Percentiles rank a stretch among this genome's conserved stretches.
phyloP scores from a whole-genome alignment of 2,329 filamentous ascomycete species.

The Verticillium albo-atrum region DNA sequence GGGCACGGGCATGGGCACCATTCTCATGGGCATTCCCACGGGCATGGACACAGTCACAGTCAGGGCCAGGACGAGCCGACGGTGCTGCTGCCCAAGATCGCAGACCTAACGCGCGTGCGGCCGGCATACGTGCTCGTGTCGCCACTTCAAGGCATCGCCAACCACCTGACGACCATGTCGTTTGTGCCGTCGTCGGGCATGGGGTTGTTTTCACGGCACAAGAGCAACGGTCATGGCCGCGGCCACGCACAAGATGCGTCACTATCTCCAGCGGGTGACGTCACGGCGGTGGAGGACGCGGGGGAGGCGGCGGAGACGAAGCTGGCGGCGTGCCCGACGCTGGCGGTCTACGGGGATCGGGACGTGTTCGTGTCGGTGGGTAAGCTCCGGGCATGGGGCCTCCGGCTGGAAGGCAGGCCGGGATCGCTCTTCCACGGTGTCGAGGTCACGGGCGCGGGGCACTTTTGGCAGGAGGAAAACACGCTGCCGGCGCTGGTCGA shows the following conservation, averaged over 20 bases:
- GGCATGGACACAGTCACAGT: background rate
- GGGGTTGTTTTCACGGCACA: conserved; percentile 15
- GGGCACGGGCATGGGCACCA: background rate
- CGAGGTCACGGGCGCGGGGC: conserved; percentile 51
- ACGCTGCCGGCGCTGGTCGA: conserved; percentile 32
- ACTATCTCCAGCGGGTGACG: conserved; percentile 4
- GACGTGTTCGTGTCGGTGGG: conserved; percentile 68
- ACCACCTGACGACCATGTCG: conserved; percentile 59
- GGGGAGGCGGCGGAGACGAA: conserved; percentile 43
- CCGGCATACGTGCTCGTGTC: conserved; percentile 63
- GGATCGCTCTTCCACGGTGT: conserved; percentile 41
- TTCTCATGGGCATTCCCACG: background rate
- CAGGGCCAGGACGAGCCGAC: conserved; percentile 11
- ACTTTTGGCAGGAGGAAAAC: conserved; percentile 59
- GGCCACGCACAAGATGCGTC: background rate
- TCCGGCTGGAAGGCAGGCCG: conserved; percentile 38
- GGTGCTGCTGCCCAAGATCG: conserved; percentile 22
- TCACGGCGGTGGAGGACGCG: conserved; percentile 13
- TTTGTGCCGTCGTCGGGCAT: conserved; percentile 31
- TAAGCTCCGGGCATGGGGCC: conserved; percentile 64
- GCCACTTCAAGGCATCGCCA: conserved; percentile 57
- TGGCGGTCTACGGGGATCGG: conserved; percentile 70
- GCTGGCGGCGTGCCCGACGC: conserved; percentile 52
- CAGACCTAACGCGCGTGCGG: conserved; percentile 29
- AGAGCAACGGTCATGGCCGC: background rate